Evolutionary conservation across 257 asterid species (phyloP), one percentile per base, ranked within the genome.

Genomic region (Handroanthus guayacan): DNA sequence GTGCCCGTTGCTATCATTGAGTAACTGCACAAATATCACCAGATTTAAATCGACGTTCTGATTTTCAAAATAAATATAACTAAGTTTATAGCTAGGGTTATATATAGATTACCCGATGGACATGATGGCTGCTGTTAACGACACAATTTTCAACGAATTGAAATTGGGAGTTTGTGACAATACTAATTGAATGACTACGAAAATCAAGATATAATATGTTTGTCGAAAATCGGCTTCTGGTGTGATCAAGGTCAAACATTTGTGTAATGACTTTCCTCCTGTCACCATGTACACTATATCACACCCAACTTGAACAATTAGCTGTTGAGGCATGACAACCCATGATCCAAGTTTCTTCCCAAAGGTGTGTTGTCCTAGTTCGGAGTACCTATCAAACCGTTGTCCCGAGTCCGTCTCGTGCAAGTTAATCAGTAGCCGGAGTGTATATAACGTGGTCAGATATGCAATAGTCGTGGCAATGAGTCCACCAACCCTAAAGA

Each of bases 201-300:
- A 86, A 4, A 82, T 39, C 31, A 84, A 3, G 50, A 82, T 84
- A 36, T 72, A 86, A 45, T 80, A 84, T 0, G 89, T 78, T 51
- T 65, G 63, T 5, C 71, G 57, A 9, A 82, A 36, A 3, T 60
- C 65, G 37, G 73, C 75, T 11, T 16, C 12, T 0, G 79, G 82
- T 3, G 67, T 39, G 0, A 75, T 3, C 57, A 80, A 13, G 2
- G 20, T 47, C 0, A 75, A 6, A 16, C 81, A 17, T 56, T 82
- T 85, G 25, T 80, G 60, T 25, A 87, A 83, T 2, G 89, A 87
- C 55, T 84, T 81, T 2, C 88, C 91, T n/a, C 91, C 91, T n/a
- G 88, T 86, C 13, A 86, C 88, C 83, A 80, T 86, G 76, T 86
- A 86, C 5, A 86, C 80, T 18, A 86, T 82, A 84, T 86, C 61